Conservation (phyloP, 2,329 filamentous ascomycete species). For the Beauveria bassiana region DNA sequence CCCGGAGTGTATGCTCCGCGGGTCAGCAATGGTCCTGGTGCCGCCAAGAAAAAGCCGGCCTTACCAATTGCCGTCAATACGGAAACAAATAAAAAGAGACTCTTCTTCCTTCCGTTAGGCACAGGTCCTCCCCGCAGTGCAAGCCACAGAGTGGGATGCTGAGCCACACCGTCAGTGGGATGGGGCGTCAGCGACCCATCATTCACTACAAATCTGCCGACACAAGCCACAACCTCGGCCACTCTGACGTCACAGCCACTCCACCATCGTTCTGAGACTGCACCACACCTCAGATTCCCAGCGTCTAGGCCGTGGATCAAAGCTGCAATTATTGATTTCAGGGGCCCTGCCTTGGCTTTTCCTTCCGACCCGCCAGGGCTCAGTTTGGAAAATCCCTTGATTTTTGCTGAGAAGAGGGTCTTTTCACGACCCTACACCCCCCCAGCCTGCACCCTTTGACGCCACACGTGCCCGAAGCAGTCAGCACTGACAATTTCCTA, state of each 20-base stretch:
- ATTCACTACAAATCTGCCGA: neutral
- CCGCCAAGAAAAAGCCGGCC: neutral
- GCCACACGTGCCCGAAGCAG: neutral
- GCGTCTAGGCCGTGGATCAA: neutral
- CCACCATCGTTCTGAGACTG: neutral
- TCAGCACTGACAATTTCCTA: neutral
- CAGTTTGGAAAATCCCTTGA: conserved; percentile 1
- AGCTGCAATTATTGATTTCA: neutral
- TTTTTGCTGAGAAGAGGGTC: neutral
- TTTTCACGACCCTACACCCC: neutral
- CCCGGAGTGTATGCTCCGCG: too few relatives aligned
- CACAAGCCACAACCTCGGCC: neutral
- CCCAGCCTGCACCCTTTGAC: neutral
- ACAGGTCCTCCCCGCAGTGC: neutral
- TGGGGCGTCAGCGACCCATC: neutral
- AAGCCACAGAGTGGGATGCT: neutral
- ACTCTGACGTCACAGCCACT: conserved; percentile 2
- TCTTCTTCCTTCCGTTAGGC: neutral
- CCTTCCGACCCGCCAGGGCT: neutral
- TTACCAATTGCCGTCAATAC: neutral
- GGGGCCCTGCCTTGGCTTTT: neutral
- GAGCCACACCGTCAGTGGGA: neutral
- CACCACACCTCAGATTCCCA: neutral
- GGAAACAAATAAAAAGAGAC: neutral
- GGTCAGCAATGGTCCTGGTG: neutral